phyloP scores from a whole-genome alignment of 495 filamentous ascomycete species.

The Penicillium nucicola region DNA sequence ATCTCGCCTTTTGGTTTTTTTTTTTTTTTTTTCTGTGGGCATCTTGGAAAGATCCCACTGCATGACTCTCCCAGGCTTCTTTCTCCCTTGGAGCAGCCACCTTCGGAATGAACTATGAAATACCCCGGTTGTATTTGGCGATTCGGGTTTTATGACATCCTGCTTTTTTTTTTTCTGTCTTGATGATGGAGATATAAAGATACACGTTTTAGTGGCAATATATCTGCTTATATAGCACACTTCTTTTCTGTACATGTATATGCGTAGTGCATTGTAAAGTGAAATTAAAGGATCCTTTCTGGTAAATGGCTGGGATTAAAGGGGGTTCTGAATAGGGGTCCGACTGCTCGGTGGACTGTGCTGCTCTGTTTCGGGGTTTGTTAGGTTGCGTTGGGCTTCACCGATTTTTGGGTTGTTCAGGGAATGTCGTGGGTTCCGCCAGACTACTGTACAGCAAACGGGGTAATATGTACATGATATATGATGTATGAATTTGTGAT shows the following conservation, averaged over 20 bases:
- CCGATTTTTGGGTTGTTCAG: no score
- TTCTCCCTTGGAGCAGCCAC: background rate
- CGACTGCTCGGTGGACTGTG: no score
- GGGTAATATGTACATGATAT: no score
- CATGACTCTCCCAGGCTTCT: constrained; percentile 16
- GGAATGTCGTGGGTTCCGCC: no score
- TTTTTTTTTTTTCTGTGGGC: constrained; percentile 9
- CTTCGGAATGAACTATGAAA: constrained; percentile 31
- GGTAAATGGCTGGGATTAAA: no score
- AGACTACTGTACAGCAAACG: no score
- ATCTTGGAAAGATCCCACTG: constrained; percentile 10
- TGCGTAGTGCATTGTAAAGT: no score
- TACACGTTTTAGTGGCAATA: constrained; percentile 14
- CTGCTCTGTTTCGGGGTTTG: no score
- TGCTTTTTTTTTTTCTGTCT: constrained; percentile 14
- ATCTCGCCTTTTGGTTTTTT: background rate
- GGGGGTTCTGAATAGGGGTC: no score
- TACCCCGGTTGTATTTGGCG: constrained; percentile 36
- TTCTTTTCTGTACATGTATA: background rate
- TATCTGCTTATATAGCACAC: background rate
- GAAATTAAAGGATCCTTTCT: no score
- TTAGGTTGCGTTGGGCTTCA: no score
- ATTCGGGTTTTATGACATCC: constrained; percentile 24
- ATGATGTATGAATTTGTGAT: no score
- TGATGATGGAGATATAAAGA: constrained; percentile 22